phyloP scores from a whole-genome alignment of 176 grass and related monocot species.

The Alloteropsis semialata region DNA sequence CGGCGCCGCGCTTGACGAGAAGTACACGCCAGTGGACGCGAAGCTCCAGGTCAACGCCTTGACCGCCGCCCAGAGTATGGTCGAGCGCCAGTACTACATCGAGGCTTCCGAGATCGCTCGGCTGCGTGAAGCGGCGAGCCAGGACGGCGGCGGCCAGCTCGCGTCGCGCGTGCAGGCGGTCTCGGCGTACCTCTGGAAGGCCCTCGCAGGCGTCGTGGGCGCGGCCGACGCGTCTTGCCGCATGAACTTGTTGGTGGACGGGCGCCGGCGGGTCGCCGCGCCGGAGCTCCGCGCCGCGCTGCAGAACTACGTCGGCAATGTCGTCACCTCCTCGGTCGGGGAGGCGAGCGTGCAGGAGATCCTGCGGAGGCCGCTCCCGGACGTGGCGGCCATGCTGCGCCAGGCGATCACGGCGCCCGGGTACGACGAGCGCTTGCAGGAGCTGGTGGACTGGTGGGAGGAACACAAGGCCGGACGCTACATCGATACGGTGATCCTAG shows the following conservation, averaged over 20 bases:
- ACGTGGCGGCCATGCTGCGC: conserved; percentile 27
- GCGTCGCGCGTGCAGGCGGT: too few species aligned
- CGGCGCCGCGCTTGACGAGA: too few species aligned
- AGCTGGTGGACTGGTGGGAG: conserved; percentile 59
- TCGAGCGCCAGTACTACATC: too few species aligned
- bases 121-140: too few species aligned
- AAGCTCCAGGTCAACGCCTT: too few species aligned
- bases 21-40: too few species aligned
- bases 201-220: too few species aligned
- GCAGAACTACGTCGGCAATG: conserved; percentile 43
- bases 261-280: background rate
- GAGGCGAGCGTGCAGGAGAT: conserved; percentile 39
- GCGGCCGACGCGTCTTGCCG: background rate
- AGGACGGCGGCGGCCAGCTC: too few species aligned
- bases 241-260: conserved; percentile 42
- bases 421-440: conserved; percentile 32
- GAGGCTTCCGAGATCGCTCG: too few species aligned
- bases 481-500: conserved; percentile 11
- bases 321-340: conserved; percentile 6
- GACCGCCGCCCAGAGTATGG: too few species aligned
- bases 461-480: conserved; percentile 23
- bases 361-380: background rate
- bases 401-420: conserved; percentile 20
- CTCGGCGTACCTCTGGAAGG: too few species aligned
- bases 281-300: background rate